Evolutionary conservation across 495 filamentous ascomycete genomes (phyloP).

Genomic region (Platismatia glauca): DNA sequence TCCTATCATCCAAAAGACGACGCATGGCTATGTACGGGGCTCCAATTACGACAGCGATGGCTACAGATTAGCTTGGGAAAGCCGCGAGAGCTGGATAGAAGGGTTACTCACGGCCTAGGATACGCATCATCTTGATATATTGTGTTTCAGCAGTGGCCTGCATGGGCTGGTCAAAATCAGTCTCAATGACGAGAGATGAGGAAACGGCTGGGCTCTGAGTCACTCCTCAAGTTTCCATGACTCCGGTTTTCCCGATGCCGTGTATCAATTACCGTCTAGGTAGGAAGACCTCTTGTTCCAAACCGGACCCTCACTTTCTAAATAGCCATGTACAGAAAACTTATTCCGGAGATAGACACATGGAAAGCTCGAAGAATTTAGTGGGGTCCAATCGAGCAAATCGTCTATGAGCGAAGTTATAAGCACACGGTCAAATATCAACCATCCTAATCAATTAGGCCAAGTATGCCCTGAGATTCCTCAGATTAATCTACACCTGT

Average conservation of each 20-base stretch:
- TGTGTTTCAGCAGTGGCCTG: too few relatives aligned
- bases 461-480: too few relatives aligned
- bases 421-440: too few relatives aligned
- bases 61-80: background rate
- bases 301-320: background rate
- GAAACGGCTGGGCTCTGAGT: too few relatives aligned
- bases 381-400: too few relatives aligned
- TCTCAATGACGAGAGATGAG: too few relatives aligned
- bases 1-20: background rate
- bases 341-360: background rate
- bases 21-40: background rate
- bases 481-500: too few relatives aligned
- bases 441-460: too few relatives aligned
- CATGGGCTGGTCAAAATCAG: too few relatives aligned
- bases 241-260: background rate
- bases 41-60: background rate
- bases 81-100: background rate
- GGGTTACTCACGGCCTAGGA: background rate
- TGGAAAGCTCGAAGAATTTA: background rate
- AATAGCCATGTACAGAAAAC: background rate
- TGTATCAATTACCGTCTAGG: background rate
- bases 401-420: too few relatives aligned
- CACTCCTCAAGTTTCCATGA: background rate
- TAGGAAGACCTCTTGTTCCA: too few relatives aligned
- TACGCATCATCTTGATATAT: background rate